Conservation (phyloP, 1,284 basidiomycete genomes). For the Puccinia coronata region DNA sequence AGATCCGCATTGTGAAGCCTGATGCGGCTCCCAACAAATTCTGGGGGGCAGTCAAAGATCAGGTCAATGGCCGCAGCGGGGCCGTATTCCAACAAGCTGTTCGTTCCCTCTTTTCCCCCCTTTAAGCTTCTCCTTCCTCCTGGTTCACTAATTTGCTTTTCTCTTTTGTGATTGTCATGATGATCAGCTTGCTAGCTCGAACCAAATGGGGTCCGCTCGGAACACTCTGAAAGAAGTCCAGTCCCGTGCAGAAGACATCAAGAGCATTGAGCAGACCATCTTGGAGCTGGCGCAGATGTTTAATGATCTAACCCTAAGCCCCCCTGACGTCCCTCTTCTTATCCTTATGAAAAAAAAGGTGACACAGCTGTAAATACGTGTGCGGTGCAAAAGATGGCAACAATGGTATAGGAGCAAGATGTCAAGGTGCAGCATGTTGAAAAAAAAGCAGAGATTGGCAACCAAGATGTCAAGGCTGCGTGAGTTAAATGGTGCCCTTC, state of each 20-base stretch:
- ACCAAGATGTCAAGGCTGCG: slow-evolving; percentile 46
- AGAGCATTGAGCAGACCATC: slow-evolving; percentile 58
- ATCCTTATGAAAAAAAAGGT: not conserved
- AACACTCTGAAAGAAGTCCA: slow-evolving; percentile 59
- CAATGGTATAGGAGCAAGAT: slow-evolving; percentile 49
- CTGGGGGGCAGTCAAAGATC: slow-evolving; percentile 58
- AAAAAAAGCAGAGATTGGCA: slow-evolving; percentile 39
- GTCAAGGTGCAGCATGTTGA: slow-evolving; percentile 43
- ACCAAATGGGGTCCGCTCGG: slow-evolving; percentile 58
- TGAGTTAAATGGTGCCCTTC: not conserved
- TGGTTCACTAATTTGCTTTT: slow-evolving; percentile 53
- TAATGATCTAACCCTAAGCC: slow-evolving; percentile 55
- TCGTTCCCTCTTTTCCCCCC: not conserved
- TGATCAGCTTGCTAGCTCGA: slow-evolving; percentile 56
- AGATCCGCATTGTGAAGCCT: slow-evolving; percentile 59
- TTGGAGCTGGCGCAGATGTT: slow-evolving; percentile 59
- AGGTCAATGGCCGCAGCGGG: slow-evolving; percentile 54
- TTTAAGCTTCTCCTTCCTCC: not conserved
- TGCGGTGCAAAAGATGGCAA: slow-evolving; percentile 18
- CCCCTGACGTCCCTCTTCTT: not conserved
- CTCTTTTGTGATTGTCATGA: too few species aligned
- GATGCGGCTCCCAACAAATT: slow-evolving; percentile 58
- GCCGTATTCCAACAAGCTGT: slow-evolving; percentile 49
- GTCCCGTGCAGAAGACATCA: slow-evolving; percentile 58
- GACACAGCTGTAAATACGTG: not conserved